phyloP scores from a whole-genome alignment of 371 early-diverging fungal genomes.

The Mortierella sp. region DNA sequence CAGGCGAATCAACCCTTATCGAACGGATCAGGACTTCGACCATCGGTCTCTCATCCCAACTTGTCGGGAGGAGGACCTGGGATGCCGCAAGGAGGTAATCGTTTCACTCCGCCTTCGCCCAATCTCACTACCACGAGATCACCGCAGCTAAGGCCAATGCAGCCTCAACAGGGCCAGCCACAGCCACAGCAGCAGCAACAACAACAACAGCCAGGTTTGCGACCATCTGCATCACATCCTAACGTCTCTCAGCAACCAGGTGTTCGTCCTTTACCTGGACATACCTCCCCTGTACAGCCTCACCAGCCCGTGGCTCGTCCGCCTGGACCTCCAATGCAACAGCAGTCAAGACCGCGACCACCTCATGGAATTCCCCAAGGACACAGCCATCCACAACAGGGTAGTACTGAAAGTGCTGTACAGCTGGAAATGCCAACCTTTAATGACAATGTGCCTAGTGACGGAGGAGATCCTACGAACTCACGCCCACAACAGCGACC shows the following conservation, averaged over 20 bases:
- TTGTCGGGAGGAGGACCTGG: constrained; percentile 21
- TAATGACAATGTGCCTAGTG: background rate
- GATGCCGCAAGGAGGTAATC: constrained; percentile 19
- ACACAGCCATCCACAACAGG: constrained; percentile 17
- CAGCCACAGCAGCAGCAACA: constrained; percentile 19
- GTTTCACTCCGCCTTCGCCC: constrained; percentile 39
- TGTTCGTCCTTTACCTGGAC: constrained; percentile 22
- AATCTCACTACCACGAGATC: constrained; percentile 15
- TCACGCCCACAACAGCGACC: constrained; percentile 23
- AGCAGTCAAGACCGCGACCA: constrained; percentile 40
- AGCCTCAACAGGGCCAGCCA: constrained; percentile 17
- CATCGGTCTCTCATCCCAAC: constrained; percentile 35
- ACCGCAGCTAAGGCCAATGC: constrained; percentile 42
- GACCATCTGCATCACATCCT: constrained; percentile 37
- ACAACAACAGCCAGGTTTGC: constrained; percentile 24
- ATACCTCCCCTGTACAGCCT: constrained; percentile 30
- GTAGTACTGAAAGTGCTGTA: constrained; percentile 11
- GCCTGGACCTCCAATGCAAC: constrained; percentile 22
- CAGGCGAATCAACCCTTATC: constrained; percentile 19
- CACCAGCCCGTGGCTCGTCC: constrained; percentile 30
- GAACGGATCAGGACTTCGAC: constrained; percentile 27
- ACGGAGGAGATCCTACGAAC: background rate
- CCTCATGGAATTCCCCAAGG: constrained; percentile 31
- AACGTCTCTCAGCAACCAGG: constrained; percentile 27
- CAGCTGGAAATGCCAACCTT: constrained; percentile 27